Conservation (phyloP, 2,329 filamentous ascomycete genomes). For the Fragosphaeria purpurea region DNA sequence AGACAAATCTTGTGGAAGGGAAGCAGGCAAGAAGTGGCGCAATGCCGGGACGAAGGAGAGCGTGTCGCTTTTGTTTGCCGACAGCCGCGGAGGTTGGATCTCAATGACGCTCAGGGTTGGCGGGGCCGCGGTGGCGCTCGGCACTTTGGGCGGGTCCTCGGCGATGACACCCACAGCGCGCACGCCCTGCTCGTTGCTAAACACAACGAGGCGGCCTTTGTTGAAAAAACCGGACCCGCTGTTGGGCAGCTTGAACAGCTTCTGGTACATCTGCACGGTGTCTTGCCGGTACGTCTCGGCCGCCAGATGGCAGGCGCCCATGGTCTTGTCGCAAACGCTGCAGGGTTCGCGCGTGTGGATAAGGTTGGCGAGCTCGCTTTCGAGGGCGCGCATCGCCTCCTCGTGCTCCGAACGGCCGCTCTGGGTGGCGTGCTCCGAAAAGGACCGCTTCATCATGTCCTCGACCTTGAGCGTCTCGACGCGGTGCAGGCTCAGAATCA, state of each 20-base stretch:
- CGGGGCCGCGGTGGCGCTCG: slow-evolving; percentile 46
- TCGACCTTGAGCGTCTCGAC: slow-evolving; percentile 97
- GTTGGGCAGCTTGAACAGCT: slow-evolving; percentile 67
- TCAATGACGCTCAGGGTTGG: slow-evolving; percentile 72
- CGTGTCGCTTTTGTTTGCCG: slow-evolving; percentile 71
- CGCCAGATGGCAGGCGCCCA: slow-evolving; percentile 73
- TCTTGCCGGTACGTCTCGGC: slow-evolving; percentile 69
- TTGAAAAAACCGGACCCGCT: slow-evolving; percentile 66
- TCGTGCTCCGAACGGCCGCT: slow-evolving; percentile 90
- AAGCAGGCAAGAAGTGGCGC: slow-evolving; percentile 50
- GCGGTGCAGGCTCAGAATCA: slow-evolving; percentile 91
- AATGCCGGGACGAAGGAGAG: slow-evolving; percentile 72
- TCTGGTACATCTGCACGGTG: slow-evolving; percentile 71
- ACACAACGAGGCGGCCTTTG: slow-evolving; percentile 68
- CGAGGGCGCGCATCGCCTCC: slow-evolving; percentile 83
- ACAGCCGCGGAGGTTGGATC: slow-evolving; percentile 56
- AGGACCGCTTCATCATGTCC: slow-evolving; percentile 99
- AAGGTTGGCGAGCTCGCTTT: slow-evolving; percentile 74
- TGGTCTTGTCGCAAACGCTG: slow-evolving; percentile 65
- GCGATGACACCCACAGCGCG: slow-evolving; percentile 68
- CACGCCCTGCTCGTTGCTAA: slow-evolving; percentile 66
- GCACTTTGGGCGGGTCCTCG: slow-evolving; percentile 39
- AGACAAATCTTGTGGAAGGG: slow-evolving; percentile 54
- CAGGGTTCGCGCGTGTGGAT: slow-evolving; percentile 73
- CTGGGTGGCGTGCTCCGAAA: slow-evolving; percentile 96